Conservation (phyloP, 1,139 yeast genomes). For the Suhomyces chickasaworum region DNA sequence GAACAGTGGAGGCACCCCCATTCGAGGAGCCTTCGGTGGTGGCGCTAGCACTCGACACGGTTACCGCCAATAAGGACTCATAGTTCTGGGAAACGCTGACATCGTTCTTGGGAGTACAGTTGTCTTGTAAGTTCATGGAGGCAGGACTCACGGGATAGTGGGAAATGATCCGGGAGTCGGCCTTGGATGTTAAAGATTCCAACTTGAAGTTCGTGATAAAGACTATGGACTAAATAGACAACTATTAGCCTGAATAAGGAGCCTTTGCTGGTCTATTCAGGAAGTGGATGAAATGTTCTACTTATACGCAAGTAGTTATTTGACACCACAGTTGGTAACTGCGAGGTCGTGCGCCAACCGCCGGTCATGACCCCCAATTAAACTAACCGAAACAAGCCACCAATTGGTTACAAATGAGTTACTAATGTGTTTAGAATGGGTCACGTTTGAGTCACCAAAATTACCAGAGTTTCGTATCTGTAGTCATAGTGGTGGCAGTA, state of each 20-base stretch:
- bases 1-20: not conserved
- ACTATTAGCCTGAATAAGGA: slow-evolving; percentile 7
- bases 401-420: not conserved
- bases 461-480: too few relatives aligned
- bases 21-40: not conserved
- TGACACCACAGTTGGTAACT: slow-evolving; percentile 4
- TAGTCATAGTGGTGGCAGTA: too few relatives aligned
- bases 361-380: not conserved
- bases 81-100: slow-evolving; percentile 12
- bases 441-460: too few relatives aligned
- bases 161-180: not conserved
- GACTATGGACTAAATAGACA: slow-evolving; percentile 3
- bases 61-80: slow-evolving; percentile 12
- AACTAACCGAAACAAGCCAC: not conserved
- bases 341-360: slow-evolving; percentile 7
- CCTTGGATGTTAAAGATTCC: slow-evolving; percentile 1
- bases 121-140: slow-evolving; percentile 19
- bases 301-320: slow-evolving; percentile 1
- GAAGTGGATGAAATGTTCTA: not conserved
- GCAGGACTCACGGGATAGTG: slow-evolving; percentile 5
- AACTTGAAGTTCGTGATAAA: not conserved
- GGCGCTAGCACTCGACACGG: slow-evolving; percentile 8
- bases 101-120: slow-evolving; percentile 16
- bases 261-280: slow-evolving; percentile 1
- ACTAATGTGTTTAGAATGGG: too few relatives aligned